phyloP scores from a whole-genome alignment of 306 rosid genomes.

The Canavalia gladiata region DNA sequence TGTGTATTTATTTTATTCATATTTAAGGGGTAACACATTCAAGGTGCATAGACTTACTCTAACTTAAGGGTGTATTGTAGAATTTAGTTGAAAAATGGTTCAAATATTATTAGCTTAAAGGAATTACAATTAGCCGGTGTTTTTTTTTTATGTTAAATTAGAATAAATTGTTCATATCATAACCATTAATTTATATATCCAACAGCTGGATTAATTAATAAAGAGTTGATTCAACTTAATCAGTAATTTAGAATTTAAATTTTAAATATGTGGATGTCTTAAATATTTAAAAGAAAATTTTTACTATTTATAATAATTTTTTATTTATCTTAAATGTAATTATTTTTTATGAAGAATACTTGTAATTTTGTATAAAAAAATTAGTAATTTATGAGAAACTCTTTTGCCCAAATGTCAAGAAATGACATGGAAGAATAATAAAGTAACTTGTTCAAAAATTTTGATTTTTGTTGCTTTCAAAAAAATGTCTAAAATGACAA shows the following conservation, averaged over 20 bases:
- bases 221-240: too few relatives aligned
- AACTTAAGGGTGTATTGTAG: neutral
- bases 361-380: too few relatives aligned
- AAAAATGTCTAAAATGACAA: neutral
- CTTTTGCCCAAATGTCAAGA: neutral
- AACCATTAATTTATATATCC: neutral
- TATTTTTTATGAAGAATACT: too few relatives aligned
- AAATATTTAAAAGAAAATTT: too few relatives aligned
- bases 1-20: constrained; percentile 9
- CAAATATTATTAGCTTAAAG: constrained; percentile 1
- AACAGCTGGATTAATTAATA: too few relatives aligned
- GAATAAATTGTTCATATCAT: neutral
- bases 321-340: too few relatives aligned
- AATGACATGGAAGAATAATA: neutral
- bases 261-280: too few relatives aligned
- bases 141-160: neutral
- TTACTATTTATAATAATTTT: too few relatives aligned
- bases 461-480: neutral
- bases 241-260: too few relatives aligned
- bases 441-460: neutral
- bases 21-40: neutral
- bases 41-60: neutral
- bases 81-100: neutral
- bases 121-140: neutral
- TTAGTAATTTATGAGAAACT: neutral